phyloP scores from a whole-genome alignment of 108 stramenopile genomes.

The Aurantiochytrium sp. region DNA sequence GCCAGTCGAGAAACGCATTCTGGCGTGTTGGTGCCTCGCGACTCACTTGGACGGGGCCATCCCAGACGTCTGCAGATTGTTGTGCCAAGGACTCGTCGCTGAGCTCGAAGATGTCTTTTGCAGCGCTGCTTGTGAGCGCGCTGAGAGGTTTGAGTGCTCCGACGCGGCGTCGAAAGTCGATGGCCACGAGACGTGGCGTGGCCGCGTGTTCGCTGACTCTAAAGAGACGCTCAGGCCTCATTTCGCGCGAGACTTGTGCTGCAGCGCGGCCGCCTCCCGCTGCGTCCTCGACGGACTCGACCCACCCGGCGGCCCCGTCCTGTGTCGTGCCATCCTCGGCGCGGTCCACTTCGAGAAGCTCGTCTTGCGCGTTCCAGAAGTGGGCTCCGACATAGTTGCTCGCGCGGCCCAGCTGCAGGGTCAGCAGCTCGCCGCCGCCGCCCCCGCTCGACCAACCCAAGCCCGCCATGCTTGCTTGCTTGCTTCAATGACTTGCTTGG shows the following conservation, averaged over 20 bases:
- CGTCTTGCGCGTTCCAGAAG: constrained; percentile 3
- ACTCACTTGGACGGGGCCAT: background rate
- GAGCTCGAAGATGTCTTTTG: background rate
- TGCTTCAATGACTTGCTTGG: too few relatives aligned
- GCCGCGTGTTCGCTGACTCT: background rate
- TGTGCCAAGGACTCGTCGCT: background rate
- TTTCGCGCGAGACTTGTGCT: background rate
- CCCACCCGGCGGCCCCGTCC: background rate
- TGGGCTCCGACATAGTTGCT: constrained; percentile 6
- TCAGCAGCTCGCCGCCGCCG: background rate
- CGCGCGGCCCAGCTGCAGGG: background rate
- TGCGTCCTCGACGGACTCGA: background rate
- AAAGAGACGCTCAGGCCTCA: background rate
- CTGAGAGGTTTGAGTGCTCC: background rate
- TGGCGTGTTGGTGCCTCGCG: background rate
- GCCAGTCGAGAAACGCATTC: background rate
- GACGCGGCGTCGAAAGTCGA: background rate
- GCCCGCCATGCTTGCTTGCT: background rate
- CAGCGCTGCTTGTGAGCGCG: background rate
- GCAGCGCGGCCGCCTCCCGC: background rate
- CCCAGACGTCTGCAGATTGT: background rate
- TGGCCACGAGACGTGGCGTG: background rate
- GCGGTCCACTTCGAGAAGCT: background rate
- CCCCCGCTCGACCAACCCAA: background rate
- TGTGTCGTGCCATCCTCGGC: background rate